These are phyloP conservation scores for Calonectria pseudoreteaudii DNA, from an alignment of 2,329 filamentous ascomycete species.

Conservation along the genomic window DNA sequence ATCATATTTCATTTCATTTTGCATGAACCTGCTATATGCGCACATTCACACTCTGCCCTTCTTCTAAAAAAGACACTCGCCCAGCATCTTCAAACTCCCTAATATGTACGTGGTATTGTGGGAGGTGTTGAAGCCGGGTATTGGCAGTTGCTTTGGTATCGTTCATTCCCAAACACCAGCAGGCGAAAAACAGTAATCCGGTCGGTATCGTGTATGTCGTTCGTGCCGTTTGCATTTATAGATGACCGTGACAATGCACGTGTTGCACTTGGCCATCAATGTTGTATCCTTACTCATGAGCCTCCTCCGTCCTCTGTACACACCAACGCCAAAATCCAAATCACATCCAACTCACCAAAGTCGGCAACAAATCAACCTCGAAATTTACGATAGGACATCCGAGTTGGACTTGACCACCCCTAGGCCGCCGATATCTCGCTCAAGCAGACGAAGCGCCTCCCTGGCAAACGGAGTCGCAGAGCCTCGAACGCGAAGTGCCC, in stretches of 20 bases:
- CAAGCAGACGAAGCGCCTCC: slow-evolving; percentile 53
- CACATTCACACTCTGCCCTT: background rate
- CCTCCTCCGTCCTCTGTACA: background rate
- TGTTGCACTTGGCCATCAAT: background rate
- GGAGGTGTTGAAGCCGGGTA: background rate
- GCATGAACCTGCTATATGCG: background rate
- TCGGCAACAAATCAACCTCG: background rate
- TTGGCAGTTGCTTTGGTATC: background rate
- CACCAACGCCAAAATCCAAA: background rate
- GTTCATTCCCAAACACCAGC: background rate
- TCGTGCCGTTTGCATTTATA: background rate
- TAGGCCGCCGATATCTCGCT: slow-evolving; percentile 47
- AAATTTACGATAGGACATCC: slow-evolving; percentile 25
- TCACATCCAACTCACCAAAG: background rate
- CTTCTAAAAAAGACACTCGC: background rate
- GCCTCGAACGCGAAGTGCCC: slow-evolving; percentile 55
- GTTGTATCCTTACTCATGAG: background rate
- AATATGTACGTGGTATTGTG: background rate
- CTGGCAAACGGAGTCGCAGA: slow-evolving; percentile 53
- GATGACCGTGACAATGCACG: background rate
- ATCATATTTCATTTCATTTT: slow-evolving; percentile 8
- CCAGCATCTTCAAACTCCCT: background rate
- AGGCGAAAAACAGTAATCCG: background rate
- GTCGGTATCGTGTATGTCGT: background rate
- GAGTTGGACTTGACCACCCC: slow-evolving; percentile 40